phyloP scores from a whole-genome alignment of 108 stramenopile species.

The Epithemia pelagica region DNA sequence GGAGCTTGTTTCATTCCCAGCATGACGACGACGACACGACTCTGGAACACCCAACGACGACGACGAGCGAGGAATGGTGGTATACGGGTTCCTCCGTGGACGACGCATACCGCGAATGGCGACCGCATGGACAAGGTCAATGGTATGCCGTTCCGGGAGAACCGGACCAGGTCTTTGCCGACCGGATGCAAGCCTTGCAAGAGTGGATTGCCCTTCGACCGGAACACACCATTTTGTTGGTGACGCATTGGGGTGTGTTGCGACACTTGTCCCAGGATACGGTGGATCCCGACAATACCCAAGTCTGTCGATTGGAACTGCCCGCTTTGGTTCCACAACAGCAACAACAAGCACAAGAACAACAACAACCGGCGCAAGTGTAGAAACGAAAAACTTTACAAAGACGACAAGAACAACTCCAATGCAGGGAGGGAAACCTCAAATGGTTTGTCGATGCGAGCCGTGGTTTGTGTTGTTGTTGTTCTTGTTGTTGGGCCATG shows the following conservation, averaged over 20 bases:
- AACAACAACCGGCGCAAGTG: too few species aligned
- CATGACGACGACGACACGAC: background rate
- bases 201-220: conserved; percentile 21
- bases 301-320: background rate
- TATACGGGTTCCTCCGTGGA: conserved; percentile 9
- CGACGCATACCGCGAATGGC: conserved; percentile 26
- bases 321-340: background rate
- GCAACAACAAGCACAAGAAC: background rate
- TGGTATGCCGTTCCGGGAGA: conserved; percentile 39
- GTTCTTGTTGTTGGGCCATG: too few species aligned
- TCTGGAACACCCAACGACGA: background rate
- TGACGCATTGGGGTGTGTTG: conserved; percentile 39
- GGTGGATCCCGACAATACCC: background rate
- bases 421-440: too few species aligned
- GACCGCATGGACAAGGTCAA: conserved; percentile 23
- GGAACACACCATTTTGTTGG: conserved; percentile 27
- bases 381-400: too few species aligned
- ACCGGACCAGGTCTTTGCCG: conserved; percentile 26
- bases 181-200: conserved; percentile 25
- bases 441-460: too few species aligned
- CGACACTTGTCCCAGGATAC: conserved; percentile 9
- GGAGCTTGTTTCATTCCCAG: background rate
- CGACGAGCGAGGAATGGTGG: conserved; percentile 16
- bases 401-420: too few species aligned
- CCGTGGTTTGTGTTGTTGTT: too few species aligned